Percentiles rank a stretch among this genome's conserved stretches.
Evolutionary conservation across 2,329 filamentous ascomycete genomes (phyloP).

Genomic region (Ophiocordyceps unilateralis): DNA sequence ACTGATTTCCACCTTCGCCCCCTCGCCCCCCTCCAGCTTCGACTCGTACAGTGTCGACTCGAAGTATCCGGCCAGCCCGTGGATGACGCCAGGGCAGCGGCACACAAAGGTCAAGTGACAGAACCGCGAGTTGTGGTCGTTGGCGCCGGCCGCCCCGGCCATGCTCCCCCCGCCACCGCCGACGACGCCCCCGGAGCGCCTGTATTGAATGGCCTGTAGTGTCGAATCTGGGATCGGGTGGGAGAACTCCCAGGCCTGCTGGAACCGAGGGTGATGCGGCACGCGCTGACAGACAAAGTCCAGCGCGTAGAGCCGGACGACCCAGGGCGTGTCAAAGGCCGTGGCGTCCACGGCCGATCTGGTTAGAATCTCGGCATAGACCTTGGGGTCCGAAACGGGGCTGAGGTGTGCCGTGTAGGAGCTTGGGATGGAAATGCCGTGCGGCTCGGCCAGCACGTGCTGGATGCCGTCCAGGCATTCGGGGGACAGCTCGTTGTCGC

Average conservation of each 20-base stretch:
- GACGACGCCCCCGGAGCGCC: slow-evolving; percentile 45
- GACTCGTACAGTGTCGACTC: slow-evolving; percentile 80
- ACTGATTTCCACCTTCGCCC: slow-evolving; percentile 61
- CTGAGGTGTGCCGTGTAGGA: slow-evolving; percentile 88
- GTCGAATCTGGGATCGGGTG: slow-evolving; percentile 52
- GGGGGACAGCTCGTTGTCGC: slow-evolving; percentile 89
- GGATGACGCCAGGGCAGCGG: slow-evolving; percentile 63
- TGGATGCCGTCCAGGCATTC: slow-evolving; percentile 95
- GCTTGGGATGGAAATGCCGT: slow-evolving; percentile 84
- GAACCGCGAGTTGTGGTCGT: slow-evolving; percentile 80
- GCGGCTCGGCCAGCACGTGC: slow-evolving; percentile 57
- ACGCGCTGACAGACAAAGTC: slow-evolving; percentile 61
- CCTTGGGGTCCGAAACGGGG: slow-evolving; percentile 75
- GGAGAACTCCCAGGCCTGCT: slow-evolving; percentile 64
- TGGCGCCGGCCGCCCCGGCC: slow-evolving; percentile 60
- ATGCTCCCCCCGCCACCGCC: slow-evolving; percentile 56
- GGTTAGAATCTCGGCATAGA: slow-evolving; percentile 63
- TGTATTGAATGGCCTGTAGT: slow-evolving; percentile 34
- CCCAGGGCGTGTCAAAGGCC: slow-evolving; percentile 83
- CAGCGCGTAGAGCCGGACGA: slow-evolving; percentile 79
- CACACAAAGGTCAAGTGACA: slow-evolving; percentile 66
- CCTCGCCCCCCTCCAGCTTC: slow-evolving; percentile 16
- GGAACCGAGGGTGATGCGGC: slow-evolving; percentile 44
- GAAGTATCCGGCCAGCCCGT: slow-evolving; percentile 88
- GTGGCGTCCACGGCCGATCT: slow-evolving; percentile 44